phyloP scores from a whole-genome alignment of 1,284 basidiomycete genomes.

The Gomphus bonarii region DNA sequence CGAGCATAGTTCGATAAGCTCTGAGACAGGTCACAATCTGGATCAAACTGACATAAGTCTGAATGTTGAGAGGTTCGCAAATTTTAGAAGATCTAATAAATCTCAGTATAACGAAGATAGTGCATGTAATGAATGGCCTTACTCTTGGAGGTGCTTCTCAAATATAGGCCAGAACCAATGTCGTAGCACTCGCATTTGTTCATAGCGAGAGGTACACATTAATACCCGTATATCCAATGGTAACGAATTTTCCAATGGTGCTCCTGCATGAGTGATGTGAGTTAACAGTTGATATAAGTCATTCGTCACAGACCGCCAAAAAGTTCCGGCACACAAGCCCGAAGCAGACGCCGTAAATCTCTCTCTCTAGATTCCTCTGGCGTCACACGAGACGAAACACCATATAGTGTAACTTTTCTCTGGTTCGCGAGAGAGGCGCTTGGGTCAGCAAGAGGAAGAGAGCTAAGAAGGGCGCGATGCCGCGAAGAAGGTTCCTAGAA shows the following conservation, averaged over 20 bases:
- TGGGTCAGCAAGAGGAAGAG: constrained; percentile 54
- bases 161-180: constrained; percentile 63
- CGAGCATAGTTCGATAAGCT: constrained; percentile 57
- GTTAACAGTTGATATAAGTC: constrained; percentile 28
- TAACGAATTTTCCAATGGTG: constrained; percentile 5
- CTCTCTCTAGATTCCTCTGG: constrained; percentile 59
- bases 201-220: constrained; percentile 48
- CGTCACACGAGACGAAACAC: constrained; percentile 51
- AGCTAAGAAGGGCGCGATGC: constrained; percentile 57
- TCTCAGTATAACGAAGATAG: constrained; percentile 9
- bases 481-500: constrained; percentile 33
- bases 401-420: constrained; percentile 57
- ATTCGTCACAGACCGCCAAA: constrained; percentile 43
- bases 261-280: constrained; percentile 1
- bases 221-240: constrained; percentile 19
- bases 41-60: constrained; percentile 45
- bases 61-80: constrained; percentile 23
- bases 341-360: constrained; percentile 57
- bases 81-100: neutral
- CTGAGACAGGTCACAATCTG: constrained; percentile 50
- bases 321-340: constrained; percentile 51
- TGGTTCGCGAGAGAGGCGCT: constrained; percentile 51
- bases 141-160: constrained; percentile 42
- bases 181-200: constrained; percentile 55
- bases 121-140: constrained; percentile 15